Percentiles rank a stretch among this genome's conserved stretches.
phyloP scores from a whole-genome alignment of 441 rosid genomes.

The Eutrema salsugineum region DNA sequence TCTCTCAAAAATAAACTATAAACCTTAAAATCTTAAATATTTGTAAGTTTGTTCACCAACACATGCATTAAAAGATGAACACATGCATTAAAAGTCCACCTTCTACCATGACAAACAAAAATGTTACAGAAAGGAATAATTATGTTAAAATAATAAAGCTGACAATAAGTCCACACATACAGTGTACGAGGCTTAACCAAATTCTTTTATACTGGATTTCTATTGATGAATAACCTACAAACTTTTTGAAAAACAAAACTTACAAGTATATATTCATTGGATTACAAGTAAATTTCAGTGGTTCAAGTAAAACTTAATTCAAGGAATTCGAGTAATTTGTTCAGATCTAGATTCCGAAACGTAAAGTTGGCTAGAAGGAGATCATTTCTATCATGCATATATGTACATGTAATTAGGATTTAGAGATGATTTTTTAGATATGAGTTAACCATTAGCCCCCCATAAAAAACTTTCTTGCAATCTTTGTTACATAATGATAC shows the following conservation, averaged over 20 bases:
- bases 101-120: not conserved
- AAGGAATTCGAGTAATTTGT: not conserved
- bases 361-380: not conserved
- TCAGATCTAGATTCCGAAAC: not conserved
- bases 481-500: not conserved
- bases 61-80: not conserved
- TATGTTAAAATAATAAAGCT: not conserved
- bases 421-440: not conserved
- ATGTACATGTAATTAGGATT: not conserved
- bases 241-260: no score
- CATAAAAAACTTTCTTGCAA: not conserved
- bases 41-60: not conserved
- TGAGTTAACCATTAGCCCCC: not conserved
- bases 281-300: no score
- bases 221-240: no score
- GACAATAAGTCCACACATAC: no score
- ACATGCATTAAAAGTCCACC: not conserved
- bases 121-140: not conserved
- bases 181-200: no score
- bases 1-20: not conserved
- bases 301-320: not conserved
- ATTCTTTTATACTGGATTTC: no score
- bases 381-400: not conserved
- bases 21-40: not conserved
- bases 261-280: no score